Evolutionary conservation across 208 protist species (phyloP).

Genomic region (Trypanosoma brucei): DNA sequence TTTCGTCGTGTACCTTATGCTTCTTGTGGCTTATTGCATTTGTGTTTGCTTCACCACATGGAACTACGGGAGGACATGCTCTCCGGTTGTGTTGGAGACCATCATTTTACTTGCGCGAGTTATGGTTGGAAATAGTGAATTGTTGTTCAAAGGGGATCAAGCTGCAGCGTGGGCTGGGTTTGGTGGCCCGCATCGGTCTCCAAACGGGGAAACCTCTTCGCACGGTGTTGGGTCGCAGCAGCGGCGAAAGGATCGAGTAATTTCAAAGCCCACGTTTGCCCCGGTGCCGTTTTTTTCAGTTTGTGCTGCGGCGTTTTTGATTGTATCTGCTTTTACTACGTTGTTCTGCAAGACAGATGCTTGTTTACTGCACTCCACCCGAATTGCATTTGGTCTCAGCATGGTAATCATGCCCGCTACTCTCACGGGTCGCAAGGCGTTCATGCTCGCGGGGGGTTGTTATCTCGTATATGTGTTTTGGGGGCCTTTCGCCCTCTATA

Average conservation of each 20-base stretch:
- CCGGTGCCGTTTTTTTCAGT: constrained; percentile 24
- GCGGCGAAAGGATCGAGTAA: constrained; percentile 13
- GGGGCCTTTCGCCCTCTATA: too few species aligned
- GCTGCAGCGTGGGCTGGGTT: neutral
- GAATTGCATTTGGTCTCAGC: too few species aligned
- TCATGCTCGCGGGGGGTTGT: too few species aligned
- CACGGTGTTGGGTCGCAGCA: neutral
- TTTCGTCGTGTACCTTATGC: constrained; percentile 1
- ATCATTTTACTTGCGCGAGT: constrained; percentile 27
- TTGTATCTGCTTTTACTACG: neutral
- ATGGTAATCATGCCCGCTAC: too few species aligned
- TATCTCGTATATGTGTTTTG: too few species aligned
- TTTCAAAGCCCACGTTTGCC: constrained; percentile 12
- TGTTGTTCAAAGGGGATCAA: constrained; percentile 13
- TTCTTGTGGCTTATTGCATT: too few species aligned
- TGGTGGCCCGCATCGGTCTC: constrained; percentile 4
- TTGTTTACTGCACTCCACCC: too few species aligned
- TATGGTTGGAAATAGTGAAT: constrained; percentile 20
- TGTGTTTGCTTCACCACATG: too few species aligned
- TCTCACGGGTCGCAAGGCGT: too few species aligned
- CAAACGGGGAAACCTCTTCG: neutral
- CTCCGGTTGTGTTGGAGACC: constrained; percentile 16
- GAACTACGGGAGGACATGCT: too few species aligned
- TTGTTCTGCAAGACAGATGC: neutral
- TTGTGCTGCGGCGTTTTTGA: constrained; percentile 5